A percentile compares a stretch with the other conserved stretches of the same genome.
These are phyloP conservation scores for Prunus persica DNA, from an alignment of 306 rosid species.

Conservation along the genomic window Prunus_persica_NCBIv2 NC_034009.1:37183001-37183500, in stretches of 20 bases:
- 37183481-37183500: no score
- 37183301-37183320: no score
- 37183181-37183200: no score
- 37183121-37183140: not conserved
- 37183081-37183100: not conserved
- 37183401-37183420: not conserved
- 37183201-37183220: no score
- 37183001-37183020: not conserved
- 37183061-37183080: constrained; percentile 37
- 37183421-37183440: not conserved
- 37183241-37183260: no score
- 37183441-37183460: fast-evolving
- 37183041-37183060: constrained; percentile 26
- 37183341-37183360: not conserved
- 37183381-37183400: not conserved
- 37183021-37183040: constrained; percentile 36
- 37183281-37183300: no score
- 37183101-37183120: not conserved
- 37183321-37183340: no score
- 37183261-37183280: fast-evolving
- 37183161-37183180: no score
- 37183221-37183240: no score
- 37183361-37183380: not conserved
- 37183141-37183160: not conserved
- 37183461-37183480: fast-evolving